Evolutionary conservation across 2,329 filamentous ascomycete species (phyloP).

Genomic region (Ascochyta rabiei): DNA sequence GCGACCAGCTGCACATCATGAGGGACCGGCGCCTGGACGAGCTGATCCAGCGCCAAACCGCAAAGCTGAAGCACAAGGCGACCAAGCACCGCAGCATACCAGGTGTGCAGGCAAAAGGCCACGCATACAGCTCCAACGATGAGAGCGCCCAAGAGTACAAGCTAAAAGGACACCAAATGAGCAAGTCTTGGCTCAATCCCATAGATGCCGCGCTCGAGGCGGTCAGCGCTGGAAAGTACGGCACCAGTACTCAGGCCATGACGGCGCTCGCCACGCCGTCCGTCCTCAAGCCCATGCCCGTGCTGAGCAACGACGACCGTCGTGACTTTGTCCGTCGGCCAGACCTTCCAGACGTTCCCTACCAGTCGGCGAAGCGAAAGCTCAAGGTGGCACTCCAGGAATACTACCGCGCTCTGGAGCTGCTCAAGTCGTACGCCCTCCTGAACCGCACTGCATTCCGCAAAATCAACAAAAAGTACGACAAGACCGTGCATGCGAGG

Average conservation of each 20-base stretch:
- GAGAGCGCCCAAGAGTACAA: constrained; percentile 25
- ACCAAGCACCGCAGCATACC: constrained; percentile 26
- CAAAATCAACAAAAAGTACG: constrained; percentile 99
- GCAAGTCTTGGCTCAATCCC: constrained; percentile 35
- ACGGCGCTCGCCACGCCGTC: constrained; percentile 45
- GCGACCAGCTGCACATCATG: constrained; percentile 92
- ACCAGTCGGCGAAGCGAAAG: constrained; percentile 87
- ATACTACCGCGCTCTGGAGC: constrained; percentile 88
- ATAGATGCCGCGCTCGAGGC: constrained; percentile 53
- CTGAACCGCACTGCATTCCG: constrained; percentile 92
- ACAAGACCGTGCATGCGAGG: constrained; percentile 83
- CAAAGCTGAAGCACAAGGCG: constrained; percentile 41
- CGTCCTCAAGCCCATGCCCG: constrained; percentile 49
- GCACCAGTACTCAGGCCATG: constrained; percentile 60
- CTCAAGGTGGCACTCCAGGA: constrained; percentile 90
- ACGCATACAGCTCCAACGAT: constrained; percentile 29
- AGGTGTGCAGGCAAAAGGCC: constrained; percentile 22
- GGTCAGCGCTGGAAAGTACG: constrained; percentile 54
- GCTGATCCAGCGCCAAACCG: constrained; percentile 58
- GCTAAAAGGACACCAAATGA: constrained; percentile 20
- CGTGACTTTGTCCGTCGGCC: constrained; percentile 53
- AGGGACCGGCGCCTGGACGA: constrained; percentile 80
- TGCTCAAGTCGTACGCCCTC: constrained; percentile 88
- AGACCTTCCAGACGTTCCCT: constrained; percentile 67
- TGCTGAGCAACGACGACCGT: constrained; percentile 37